Evolutionary conservation across 352 stramenopile species (phyloP).

Genomic region (Phytophthora sp.): DNA sequence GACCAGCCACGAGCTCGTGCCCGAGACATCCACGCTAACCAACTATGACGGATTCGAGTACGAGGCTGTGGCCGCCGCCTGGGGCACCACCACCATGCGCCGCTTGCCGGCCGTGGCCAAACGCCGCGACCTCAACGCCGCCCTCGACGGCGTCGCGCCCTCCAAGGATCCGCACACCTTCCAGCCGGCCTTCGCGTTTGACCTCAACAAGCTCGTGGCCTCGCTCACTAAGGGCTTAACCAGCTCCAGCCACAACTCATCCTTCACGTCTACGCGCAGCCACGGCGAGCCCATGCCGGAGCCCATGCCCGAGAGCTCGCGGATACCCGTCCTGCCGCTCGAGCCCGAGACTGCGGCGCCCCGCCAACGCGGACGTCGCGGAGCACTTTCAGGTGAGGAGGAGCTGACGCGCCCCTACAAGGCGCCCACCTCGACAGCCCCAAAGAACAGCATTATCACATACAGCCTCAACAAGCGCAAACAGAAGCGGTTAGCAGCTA

Average conservation of each 20-base stretch:
- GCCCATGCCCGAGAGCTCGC: conserved; percentile 32
- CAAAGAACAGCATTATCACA: conserved; percentile 56
- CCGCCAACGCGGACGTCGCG: conserved; percentile 44
- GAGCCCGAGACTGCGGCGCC: conserved; percentile 8
- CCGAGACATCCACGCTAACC: conserved; percentile 29
- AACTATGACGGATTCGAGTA: conserved; percentile 27
- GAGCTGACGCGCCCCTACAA: conserved; percentile 34
- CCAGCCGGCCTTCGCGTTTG: conserved; percentile 59
- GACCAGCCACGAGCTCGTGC: conserved; percentile 14
- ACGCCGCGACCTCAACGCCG: conserved; percentile 51
- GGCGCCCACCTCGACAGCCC: not conserved
- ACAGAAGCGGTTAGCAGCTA: conserved; percentile 55
- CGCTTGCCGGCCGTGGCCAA: conserved; percentile 38
- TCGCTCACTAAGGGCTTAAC: conserved; percentile 40
- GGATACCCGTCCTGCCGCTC: conserved; percentile 39
- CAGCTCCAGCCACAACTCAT: conserved; percentile 40
- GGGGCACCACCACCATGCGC: conserved; percentile 52
- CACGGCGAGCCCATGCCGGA: conserved; percentile 33
- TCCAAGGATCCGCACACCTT: conserved; percentile 47
- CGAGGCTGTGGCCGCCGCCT: conserved; percentile 42
- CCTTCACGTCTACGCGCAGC: conserved; percentile 41
- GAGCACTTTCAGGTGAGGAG: conserved; percentile 45
- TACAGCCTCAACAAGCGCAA: conserved; percentile 71
- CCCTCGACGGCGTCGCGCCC: conserved; percentile 37
- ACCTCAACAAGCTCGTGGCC: conserved; percentile 60